phyloP scores from a whole-genome alignment of 75 land plant species.

The Pseudotsuga menziesii region DNA sequence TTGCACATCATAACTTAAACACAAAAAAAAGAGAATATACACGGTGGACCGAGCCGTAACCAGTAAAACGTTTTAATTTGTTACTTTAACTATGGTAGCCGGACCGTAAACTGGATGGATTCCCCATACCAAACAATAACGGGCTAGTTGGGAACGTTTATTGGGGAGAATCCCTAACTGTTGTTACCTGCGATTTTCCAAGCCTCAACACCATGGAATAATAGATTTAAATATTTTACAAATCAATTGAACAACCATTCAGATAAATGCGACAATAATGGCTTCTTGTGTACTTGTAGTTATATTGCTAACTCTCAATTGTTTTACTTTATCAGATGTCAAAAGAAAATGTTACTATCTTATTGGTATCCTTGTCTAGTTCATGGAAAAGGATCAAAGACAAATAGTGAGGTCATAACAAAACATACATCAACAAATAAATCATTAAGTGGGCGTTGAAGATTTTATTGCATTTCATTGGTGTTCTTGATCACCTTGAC shows the following conservation, averaged over 20 bases:
- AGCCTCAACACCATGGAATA: no score
- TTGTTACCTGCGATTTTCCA: no score
- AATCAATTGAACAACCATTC: background rate
- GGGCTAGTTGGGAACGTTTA: no score
- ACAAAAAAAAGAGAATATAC: no score
- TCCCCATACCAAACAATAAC: no score
- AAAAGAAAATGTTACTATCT: background rate
- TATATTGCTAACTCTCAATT: background rate
- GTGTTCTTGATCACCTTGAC: no score
- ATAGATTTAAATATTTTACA: background rate
- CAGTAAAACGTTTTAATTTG: no score
- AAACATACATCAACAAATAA: background rate
- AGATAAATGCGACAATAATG: background rate
- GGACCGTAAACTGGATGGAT: no score
- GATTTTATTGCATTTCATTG: background rate
- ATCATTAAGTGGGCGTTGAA: constrained; percentile 7
- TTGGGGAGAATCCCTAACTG: no score
- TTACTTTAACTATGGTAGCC: no score
- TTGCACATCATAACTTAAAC: no score
- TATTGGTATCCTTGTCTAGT: background rate
- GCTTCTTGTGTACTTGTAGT: constrained; percentile 7
- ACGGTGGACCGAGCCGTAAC: no score
- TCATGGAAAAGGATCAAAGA: background rate
- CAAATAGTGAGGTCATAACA: background rate
- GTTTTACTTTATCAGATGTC: constrained; percentile 6